Evolutionary conservation across 2,329 filamentous ascomycete species (phyloP).

Genomic region (Penicillium fuscoglaucum): DNA sequence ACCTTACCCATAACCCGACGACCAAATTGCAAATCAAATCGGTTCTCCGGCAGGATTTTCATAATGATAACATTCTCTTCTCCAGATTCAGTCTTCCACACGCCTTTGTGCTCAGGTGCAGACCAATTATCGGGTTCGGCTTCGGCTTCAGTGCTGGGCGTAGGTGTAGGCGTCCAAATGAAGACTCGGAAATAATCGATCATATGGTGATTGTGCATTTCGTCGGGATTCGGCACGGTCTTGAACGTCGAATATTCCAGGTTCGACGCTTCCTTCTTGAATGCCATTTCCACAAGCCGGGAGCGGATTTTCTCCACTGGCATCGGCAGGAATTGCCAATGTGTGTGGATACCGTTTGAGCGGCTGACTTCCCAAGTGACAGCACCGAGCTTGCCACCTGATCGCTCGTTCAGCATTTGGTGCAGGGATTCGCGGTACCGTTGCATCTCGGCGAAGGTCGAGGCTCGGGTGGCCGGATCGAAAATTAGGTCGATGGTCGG

Average conservation of each 20-base stretch:
- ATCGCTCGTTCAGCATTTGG: constrained; percentile 63
- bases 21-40: constrained; percentile 90
- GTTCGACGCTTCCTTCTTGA: constrained; percentile 85
- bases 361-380: constrained; percentile 94
- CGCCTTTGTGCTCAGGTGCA: constrained; percentile 6
- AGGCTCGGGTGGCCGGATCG: constrained; percentile 54
- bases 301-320: constrained; percentile 65
- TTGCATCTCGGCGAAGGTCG: constrained; percentile 76
- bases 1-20: constrained; percentile 85
- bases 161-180: constrained; percentile 64
- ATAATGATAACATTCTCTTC: constrained; percentile 72
- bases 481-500: constrained; percentile 71
- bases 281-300: constrained; percentile 81
- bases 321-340: constrained; percentile 91
- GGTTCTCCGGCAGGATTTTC: constrained; percentile 67
- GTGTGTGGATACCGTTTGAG: constrained; percentile 75
- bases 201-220: constrained; percentile 42
- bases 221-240: constrained; percentile 39
- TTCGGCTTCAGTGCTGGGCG: constrained; percentile 3
- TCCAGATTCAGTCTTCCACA: constrained; percentile 34
- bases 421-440: constrained; percentile 76
- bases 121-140: constrained; percentile 9
- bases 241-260: constrained; percentile 58
- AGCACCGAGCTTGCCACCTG: constrained; percentile 64
- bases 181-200: constrained; percentile 75